Evolutionary conservation across 805 yeast genomes (phyloP).

Genomic region (Suhomyces faveliae): DNA sequence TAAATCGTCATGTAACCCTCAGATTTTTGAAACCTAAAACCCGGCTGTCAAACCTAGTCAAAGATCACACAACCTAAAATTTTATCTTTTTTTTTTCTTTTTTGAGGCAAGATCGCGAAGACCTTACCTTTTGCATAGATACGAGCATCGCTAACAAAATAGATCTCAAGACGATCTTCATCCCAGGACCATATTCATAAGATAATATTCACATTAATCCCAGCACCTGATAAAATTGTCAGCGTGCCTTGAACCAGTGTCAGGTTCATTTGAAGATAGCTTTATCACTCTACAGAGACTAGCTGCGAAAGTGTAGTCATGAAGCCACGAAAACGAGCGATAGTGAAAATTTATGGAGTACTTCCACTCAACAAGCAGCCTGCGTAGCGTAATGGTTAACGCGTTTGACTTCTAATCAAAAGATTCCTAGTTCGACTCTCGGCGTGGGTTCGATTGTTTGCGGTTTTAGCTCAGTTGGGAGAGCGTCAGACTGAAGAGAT

Average conservation of each 20-base stretch:
- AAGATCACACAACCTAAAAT: not conserved
- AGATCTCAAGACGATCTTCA: not conserved
- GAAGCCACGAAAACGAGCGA: no score
- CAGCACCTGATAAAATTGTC: no score
- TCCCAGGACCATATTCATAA: not conserved
- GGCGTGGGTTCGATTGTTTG: slow-evolving; percentile 19
- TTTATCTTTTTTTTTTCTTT: not conserved
- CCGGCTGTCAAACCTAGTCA: not conserved
- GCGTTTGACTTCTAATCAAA: slow-evolving; percentile 25
- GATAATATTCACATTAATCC: no score
- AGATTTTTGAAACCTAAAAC: not conserved
- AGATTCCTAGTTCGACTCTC: slow-evolving; percentile 25
- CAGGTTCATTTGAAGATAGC: no score
- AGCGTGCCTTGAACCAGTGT: no score
- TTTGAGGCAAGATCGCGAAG: not conserved
- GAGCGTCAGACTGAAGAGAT: slow-evolving; percentile 37
- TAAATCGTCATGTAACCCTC: not conserved
- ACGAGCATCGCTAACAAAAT: not conserved
- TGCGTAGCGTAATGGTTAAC: slow-evolving; percentile 23
- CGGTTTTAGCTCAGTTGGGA: slow-evolving; percentile 38
- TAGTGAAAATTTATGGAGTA: not conserved
- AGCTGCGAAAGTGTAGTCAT: not conserved
- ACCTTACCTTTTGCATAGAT: not conserved
- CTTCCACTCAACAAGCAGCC: slow-evolving; percentile 6
- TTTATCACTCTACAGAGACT: no score